Percentiles rank a stretch among this genome's conserved stretches.
phyloP scores from a whole-genome alignment of 148 eudicot species.

The Talinum fruticosum region DNA sequence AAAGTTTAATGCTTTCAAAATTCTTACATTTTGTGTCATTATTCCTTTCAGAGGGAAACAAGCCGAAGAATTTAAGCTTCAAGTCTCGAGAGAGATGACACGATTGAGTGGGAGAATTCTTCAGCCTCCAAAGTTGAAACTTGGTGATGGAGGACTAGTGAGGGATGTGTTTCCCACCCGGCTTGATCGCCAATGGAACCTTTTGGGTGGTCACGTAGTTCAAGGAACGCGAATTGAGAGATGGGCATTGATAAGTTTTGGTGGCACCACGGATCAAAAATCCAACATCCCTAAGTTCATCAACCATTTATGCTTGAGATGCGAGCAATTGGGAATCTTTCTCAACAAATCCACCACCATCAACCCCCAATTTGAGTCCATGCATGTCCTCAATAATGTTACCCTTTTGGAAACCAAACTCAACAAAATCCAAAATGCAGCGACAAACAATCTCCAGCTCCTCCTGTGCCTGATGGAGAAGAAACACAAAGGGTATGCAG shows the following conservation, averaged over 20 bases:
- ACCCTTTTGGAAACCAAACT: slow-evolving; percentile 63
- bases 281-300: slow-evolving; percentile 64
- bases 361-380: slow-evolving; percentile 67
- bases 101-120: slow-evolving; percentile 76
- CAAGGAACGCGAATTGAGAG: slow-evolving; percentile 71
- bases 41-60: slow-evolving; percentile 54
- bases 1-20: neutral
- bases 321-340: slow-evolving; percentile 77
- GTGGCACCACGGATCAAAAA: slow-evolving; percentile 64
- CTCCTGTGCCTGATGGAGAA: slow-evolving; percentile 87
- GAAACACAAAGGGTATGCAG: slow-evolving; percentile 90
- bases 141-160: slow-evolving; percentile 65
- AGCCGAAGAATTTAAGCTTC: slow-evolving; percentile 68
- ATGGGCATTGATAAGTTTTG: slow-evolving; percentile 86
- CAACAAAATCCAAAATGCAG: slow-evolving; percentile 46
- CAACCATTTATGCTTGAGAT: slow-evolving; percentile 62
- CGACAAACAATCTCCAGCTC: slow-evolving; percentile 65
- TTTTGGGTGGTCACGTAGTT: slow-evolving; percentile 73
- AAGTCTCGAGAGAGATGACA: slow-evolving; percentile 76
- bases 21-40: neutral
- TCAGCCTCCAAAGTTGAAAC: slow-evolving; percentile 83
- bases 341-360: slow-evolving; percentile 52
- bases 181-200: slow-evolving; percentile 86
- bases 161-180: slow-evolving; percentile 60
- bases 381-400: slow-evolving; percentile 69